phyloP scores from a whole-genome alignment of 2,329 filamentous ascomycete species.

The Ceratocystis lukuohia region DNA sequence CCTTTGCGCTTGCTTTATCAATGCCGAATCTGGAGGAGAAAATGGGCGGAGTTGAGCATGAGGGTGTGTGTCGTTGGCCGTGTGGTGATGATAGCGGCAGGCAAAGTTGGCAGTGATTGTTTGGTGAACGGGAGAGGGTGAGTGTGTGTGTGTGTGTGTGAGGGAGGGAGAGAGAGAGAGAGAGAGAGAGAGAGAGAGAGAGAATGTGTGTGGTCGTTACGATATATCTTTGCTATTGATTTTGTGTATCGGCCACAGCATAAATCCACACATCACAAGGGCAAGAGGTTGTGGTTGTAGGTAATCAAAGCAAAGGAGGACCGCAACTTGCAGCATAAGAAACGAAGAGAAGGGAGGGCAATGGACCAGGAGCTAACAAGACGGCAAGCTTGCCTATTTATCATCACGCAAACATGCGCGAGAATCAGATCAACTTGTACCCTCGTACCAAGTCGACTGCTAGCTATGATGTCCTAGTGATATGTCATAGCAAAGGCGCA shows the following conservation, averaged over 20 bases:
- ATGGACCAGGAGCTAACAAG: background rate
- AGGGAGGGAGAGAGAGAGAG: background rate
- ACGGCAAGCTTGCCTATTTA: background rate
- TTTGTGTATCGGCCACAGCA: too few relatives aligned
- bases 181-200: background rate
- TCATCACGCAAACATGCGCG: too few relatives aligned
- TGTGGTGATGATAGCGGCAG: too few relatives aligned
- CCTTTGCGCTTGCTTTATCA: too few relatives aligned
- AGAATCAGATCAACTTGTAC: too few relatives aligned
- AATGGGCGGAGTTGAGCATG: too few relatives aligned
- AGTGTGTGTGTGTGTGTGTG: background rate
- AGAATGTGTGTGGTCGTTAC: background rate
- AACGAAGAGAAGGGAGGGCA: background rate
- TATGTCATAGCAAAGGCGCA: background rate
- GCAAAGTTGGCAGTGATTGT: too few relatives aligned
- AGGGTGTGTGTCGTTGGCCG: too few relatives aligned
- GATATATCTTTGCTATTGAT: too few relatives aligned
- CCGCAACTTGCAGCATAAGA: background rate
- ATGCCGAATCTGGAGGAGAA: too few relatives aligned
- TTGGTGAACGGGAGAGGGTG: background rate
- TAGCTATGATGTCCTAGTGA: background rate
- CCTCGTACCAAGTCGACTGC: too few relatives aligned
- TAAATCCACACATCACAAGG: background rate
- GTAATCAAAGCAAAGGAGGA: background rate
- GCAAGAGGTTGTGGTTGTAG: background rate